A percentile compares a stretch with the other conserved stretches of the same genome.
phyloP scores from a whole-genome alignment of 1,284 basidiomycete genomes.

The Pseudozyma thailandica region DNA sequence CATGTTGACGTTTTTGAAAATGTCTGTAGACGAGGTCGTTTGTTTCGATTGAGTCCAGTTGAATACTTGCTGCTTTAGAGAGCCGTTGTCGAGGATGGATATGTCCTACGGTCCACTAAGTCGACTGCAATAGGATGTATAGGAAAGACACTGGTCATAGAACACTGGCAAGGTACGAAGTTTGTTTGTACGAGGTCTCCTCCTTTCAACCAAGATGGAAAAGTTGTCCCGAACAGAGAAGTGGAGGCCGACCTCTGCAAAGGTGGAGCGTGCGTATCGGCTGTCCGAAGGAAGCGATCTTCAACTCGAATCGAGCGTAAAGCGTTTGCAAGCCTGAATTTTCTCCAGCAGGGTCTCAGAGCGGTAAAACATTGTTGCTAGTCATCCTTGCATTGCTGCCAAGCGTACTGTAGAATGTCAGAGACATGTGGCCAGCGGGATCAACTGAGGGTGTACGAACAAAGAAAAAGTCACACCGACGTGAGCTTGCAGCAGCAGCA shows the following conservation, averaged over 20 bases:
- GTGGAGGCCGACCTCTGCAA: slow-evolving; percentile 4
- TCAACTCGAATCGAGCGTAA: slow-evolving; percentile 8
- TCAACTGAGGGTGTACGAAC: too few species aligned
- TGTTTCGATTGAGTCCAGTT: too few species aligned
- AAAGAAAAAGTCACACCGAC: neutral
- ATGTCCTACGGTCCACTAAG: slow-evolving; percentile 14
- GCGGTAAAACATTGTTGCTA: too few species aligned
- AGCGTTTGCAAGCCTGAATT: slow-evolving; percentile 1
- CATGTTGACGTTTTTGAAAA: slow-evolving; percentile 15
- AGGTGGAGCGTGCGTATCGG: slow-evolving; percentile 14
- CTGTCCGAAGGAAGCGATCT: slow-evolving; percentile 5
- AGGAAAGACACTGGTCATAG: neutral
- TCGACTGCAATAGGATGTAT: slow-evolving; percentile 13
- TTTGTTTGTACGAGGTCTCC: neutral
- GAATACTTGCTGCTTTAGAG: too few species aligned
- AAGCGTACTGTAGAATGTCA: neutral
- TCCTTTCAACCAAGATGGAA: neutral
- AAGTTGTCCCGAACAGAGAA: slow-evolving; percentile 9
- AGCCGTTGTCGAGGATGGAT: too few species aligned
- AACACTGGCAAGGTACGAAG: neutral
- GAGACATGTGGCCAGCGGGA: neutral
- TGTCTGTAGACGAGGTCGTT: neutral
- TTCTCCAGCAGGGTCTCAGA: neutral
- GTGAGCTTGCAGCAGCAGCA: slow-evolving; percentile 4
- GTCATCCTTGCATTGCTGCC: too few species aligned